Evolutionary conservation across 208 protist genomes (phyloP), one percentile per base, ranked within the genome.

Genomic region (Crithidia sp.): DNA sequence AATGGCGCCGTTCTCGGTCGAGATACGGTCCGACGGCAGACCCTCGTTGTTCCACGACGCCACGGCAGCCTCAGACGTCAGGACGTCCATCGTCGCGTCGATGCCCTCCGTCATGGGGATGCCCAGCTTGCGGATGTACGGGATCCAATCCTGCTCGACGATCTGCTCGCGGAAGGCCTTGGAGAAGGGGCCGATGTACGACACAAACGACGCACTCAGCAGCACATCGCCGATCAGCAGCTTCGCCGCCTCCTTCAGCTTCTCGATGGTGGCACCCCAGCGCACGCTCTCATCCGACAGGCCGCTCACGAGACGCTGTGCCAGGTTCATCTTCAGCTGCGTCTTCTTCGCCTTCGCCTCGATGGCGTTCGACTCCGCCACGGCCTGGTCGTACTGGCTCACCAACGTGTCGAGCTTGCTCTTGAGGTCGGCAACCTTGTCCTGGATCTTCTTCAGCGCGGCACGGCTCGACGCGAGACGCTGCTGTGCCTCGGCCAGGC

Each of bases 141-240:
- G 94, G 39, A 98, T 67, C 97, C 97, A 99, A 74, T 96, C 91
- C 63, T 97, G 86, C 49, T 91, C 64, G n/a, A 98, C 85, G 13
- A 99, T 91, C 39, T 85, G 81, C 79, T 94, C 89, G 70, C 98
- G 96, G 89, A 98, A 99, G 7, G 88, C 76, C 71, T 98, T 97
- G 69, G 96, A 98, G 85, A 99, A 99, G 44, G 97, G 94, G 50
- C 99, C 99, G 78, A 99, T 98, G 89, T 99, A 99, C 36, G 96
- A 99, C 55, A 99, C 90, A 72, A 99, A 99, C 1, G 98, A 98
- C 5, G 98, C 89, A 10, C 93, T 90, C 16, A 99, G 79, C 65
- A 99, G 90, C 47, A 99, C 97, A 80, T 99, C 98, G 47, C 99
- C 99, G 12, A 99, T 82, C 7, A 99, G 89, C 17, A 98, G 95